Percentiles rank a stretch among this genome's conserved stretches.
These are phyloP conservation scores for Daldinia sp. DNA, from an alignment of 2,329 filamentous ascomycete genomes.

Conservation along the genomic window DNA sequence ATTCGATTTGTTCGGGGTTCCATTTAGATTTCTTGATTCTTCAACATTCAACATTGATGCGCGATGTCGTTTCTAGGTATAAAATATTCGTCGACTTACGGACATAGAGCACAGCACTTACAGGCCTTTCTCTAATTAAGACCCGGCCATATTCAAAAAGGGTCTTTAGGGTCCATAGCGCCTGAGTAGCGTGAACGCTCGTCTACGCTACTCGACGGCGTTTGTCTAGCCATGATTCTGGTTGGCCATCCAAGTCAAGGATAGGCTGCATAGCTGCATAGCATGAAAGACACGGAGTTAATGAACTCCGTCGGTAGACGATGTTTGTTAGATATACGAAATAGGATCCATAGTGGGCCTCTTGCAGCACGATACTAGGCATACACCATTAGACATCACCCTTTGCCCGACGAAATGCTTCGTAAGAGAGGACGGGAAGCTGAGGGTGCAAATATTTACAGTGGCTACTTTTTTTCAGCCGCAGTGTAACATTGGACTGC, in stretches of 20 bases:
- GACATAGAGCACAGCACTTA: too few relatives aligned
- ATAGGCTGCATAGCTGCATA: too few relatives aligned
- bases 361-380: too few relatives aligned
- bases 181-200: not conserved
- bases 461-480: constrained; percentile 22
- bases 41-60: not conserved
- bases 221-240: not conserved
- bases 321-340: not conserved
- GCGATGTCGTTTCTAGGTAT: not conserved
- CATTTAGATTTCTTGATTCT: not conserved
- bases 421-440: not conserved
- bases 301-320: not conserved
- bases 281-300: too few relatives aligned
- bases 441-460: constrained; percentile 18
- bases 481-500: constrained; percentile 22
- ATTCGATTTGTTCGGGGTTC: not conserved
- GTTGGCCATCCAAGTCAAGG: not conserved
- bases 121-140: not conserved
- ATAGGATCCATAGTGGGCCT: not conserved
- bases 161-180: not conserved
- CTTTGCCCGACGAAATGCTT: not conserved
- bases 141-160: not conserved
- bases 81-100: too few relatives aligned
- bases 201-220: not conserved
- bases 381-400: too few relatives aligned